Base-by-base conservation (phyloP, 2,329 filamentous ascomycete species). In the Colletotrichum ledebouriae region DNA sequence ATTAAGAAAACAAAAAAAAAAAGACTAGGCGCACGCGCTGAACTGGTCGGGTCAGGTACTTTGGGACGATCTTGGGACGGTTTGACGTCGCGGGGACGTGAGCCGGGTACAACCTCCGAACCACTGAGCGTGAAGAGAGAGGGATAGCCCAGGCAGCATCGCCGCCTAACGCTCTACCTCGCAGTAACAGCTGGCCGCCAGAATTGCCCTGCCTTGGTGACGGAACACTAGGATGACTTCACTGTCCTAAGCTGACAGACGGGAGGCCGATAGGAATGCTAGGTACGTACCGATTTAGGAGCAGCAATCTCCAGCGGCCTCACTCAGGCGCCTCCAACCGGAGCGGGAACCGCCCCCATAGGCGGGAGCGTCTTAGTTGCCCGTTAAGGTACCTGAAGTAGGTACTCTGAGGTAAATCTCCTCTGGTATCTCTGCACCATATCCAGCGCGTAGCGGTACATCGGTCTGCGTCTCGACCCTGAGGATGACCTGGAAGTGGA, bases 141-240 rank as follows among this genome's bases (percentile, higher is more conserved):
- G 61, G 64, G 59, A 58, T 39, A 60, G 61, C 49, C 66, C 66
- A 60, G 61, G 66, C 66, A 69, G 66, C 66, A 69, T 69, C 66
- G 62, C 61, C 62, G 66, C 66, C 66, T 59, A 66, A 65, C 41
- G 41, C 55, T 25, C 4, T 25, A 25, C 25, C 25, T 25, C 25
- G 25, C 22, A 22, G 61, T 59, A 59, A 61, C 59, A 34, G 59
- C 39, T 37, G 37, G 17, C 29, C 11, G n/a, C 47, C 55, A 55
- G 22, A 59, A 68, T 59, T 60, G 58, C 34, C 37, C 13, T 39
- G 11, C 10, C 11, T 39, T 39, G 37, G 37, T 39, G 37, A 39
- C 37, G 10, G n/a, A 34, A 42, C 53, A 29, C 53, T 17, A 22
- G 46, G 33, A 63, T 68, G 55, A 59, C 65, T 56, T 67, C 49